Evolutionary conservation across 2,329 filamentous ascomycete species (phyloP).

Genomic region (Domatiomyces catenatus): DNA sequence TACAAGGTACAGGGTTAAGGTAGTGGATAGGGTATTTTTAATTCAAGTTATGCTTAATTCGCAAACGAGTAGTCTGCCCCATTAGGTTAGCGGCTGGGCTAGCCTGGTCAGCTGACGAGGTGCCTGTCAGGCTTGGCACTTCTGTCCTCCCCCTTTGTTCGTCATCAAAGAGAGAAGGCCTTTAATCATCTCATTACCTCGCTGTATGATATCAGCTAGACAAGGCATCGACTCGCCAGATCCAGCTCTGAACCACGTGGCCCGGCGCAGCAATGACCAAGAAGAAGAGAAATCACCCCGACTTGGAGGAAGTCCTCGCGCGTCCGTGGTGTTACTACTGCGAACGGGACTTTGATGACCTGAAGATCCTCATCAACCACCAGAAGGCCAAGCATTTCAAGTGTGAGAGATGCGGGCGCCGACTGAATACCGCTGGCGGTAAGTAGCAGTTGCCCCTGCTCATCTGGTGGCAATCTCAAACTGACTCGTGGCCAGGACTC

Average conservation of each 20-base stretch:
- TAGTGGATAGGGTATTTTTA: too few relatives aligned
- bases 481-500: conserved; percentile 45
- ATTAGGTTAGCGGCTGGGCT: too few relatives aligned
- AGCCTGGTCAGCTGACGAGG: too few relatives aligned
- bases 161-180: background rate
- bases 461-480: background rate
- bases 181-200: background rate
- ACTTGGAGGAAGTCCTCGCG: conserved; percentile 72
- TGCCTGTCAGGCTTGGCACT: too few relatives aligned
- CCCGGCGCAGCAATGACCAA: conserved; percentile 49
- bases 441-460: conserved; percentile 20
- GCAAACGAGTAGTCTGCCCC: too few relatives aligned
- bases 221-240: background rate
- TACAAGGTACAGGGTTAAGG: background rate
- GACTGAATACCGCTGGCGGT: conserved; percentile 92
- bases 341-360: conserved; percentile 94
- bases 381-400: conserved; percentile 99
- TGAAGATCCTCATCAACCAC: conserved; percentile 91
- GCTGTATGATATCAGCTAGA: background rate
- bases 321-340: conserved; percentile 99
- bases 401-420: conserved; percentile 75
- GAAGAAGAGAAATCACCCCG: conserved; percentile 74
- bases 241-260: too few relatives aligned
- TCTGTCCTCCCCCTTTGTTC: background rate
- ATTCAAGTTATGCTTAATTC: too few relatives aligned